A percentile compares a stretch with the other conserved stretches of the same genome.
These are phyloP conservation scores for Teunomyces atbi DNA, from an alignment of 805 yeast species.

Conservation along the genomic window DNA sequence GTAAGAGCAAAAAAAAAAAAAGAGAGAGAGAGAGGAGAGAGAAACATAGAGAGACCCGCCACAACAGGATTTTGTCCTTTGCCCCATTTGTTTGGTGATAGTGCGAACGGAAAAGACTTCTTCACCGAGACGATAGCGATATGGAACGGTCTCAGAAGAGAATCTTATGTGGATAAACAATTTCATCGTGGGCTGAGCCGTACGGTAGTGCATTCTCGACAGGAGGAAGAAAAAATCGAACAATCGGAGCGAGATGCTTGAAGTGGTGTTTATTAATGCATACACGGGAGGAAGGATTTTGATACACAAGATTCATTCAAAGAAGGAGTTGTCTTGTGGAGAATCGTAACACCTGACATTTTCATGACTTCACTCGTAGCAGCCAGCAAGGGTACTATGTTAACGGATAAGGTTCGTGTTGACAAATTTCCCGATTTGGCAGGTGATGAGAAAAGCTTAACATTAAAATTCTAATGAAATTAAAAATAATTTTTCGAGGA, in stretches of 20 bases:
- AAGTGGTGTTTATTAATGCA: neutral
- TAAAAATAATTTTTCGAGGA: neutral
- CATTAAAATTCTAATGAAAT: neutral
- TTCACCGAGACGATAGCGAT: no score
- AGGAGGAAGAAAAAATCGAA: neutral
- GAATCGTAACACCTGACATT: neutral
- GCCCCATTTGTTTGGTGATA: no score
- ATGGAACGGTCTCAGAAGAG: neutral
- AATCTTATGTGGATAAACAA: neutral
- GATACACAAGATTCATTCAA: neutral
- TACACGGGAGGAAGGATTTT: neutral
- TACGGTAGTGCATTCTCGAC: no score
- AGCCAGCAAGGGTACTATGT: neutral
- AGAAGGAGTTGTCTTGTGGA: neutral
- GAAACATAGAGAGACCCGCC: neutral
- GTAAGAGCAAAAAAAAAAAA: neutral
- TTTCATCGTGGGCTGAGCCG: no score
- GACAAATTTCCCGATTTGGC: neutral
- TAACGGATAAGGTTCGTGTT: neutral
- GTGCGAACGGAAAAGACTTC: no score
- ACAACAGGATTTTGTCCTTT: neutral
- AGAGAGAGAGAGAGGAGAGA: neutral
- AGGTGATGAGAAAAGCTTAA: neutral
- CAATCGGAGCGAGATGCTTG: neutral
- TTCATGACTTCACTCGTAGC: neutral